phyloP scores from a whole-genome alignment of 331 rosid species.

The Arachis monticola region DNA sequence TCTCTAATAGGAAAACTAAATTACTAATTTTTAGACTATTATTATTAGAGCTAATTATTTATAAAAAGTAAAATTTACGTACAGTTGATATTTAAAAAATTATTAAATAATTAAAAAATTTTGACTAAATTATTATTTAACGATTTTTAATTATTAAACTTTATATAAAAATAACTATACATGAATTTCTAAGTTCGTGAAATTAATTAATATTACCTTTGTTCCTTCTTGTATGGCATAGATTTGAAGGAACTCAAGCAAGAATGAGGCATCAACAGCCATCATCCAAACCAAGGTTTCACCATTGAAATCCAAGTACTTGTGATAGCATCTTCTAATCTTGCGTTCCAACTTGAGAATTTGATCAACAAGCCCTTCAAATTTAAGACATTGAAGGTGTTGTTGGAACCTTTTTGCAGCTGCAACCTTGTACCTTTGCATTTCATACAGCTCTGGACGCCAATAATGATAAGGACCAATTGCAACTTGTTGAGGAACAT shows the following conservation, averaged over 20 bases:
- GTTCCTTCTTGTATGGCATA: conserved; percentile 53
- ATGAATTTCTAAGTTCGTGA: too few species aligned
- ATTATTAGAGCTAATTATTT: too few species aligned
- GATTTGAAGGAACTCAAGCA: conserved; percentile 69
- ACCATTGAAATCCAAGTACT: conserved; percentile 63
- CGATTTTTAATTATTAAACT: too few species aligned
- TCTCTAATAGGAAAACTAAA: too few species aligned
- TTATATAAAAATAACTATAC: too few species aligned
- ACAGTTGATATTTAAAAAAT: too few species aligned
- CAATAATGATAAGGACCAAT: conserved; percentile 79
- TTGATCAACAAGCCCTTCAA: conserved; percentile 56
- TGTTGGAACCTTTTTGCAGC: conserved; percentile 65
- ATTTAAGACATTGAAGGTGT: conserved; percentile 42
- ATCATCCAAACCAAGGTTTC: conserved; percentile 81
- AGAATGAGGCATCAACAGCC: conserved; percentile 70
- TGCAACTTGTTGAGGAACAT: conserved; percentile 71
- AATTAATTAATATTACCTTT: neutral
- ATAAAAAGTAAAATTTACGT: too few species aligned
- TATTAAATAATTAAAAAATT: too few species aligned
- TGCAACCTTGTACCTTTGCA: conserved; percentile 70
- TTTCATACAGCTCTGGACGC: conserved; percentile 77
- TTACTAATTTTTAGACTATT: too few species aligned
- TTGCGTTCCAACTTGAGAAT: conserved; percentile 52
- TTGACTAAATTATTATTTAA: too few species aligned
- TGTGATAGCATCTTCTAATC: conserved; percentile 69